Base-by-base conservation (phyloP, 2,329 filamentous ascomycete genomes). In the Claviceps purpurea region DNA sequence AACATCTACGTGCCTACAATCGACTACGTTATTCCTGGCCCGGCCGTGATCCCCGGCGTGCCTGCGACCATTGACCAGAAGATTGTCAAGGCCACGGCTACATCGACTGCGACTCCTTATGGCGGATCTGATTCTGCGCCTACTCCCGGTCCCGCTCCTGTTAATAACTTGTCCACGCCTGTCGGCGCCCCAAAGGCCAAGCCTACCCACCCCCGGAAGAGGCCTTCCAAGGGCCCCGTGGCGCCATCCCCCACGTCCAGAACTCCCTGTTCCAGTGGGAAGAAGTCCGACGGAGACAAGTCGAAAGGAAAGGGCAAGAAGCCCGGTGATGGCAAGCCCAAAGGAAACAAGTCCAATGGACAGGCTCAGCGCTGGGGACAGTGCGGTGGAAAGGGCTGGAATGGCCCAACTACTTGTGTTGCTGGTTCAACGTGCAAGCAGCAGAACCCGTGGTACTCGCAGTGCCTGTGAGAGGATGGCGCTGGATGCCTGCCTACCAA, bases 1-100 rank as follows among this genome's bases (percentile, higher is more conserved):
- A 65, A 67, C 55, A 59, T 69, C 49, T 70, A 68, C 56, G 57
- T 55, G 43, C 52, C 54, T 51, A 53, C 54, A 14, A 43, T 57
- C n/a, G 49, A 58, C 11, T 68, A 68, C 51, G 45, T 56, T 24
- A 62, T 68, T 10, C 66, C 66, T 8, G 66, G 66, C 2, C 66
- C 66, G 24, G 56, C 57, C 8, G 56, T 64, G 13, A 53, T 61
- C 18, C 34, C 59, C 24, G 62, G 61, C 5, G 61, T 62, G 16
- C 53, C 57, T 4, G 56, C 61, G 1, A 64, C 58, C 11, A 58
- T 62, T 26, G 54, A 55, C 20, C 62, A 64, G 54, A 53, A 54
- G 2, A 58, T 59, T 47, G 63, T 61, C 0, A 48, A 54, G 16
- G 60, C 60, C 13, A 61, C 56, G 3, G 58, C 57, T 7, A 62